Conservation (phyloP, 192 early-diverging fungal species). For the Coemansia sp. region DNA sequence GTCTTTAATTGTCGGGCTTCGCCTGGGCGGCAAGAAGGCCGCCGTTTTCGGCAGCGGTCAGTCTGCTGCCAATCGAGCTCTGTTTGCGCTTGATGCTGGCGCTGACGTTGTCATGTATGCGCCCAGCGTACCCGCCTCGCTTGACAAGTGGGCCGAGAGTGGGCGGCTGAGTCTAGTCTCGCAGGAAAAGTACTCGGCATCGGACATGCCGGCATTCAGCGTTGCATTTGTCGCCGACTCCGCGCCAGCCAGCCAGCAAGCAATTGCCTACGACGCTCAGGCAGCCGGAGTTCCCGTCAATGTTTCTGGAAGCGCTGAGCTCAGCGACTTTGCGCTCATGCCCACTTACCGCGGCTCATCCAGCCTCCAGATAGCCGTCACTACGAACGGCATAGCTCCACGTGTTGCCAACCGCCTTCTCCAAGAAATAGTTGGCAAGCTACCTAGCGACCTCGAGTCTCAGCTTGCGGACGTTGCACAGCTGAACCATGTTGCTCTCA, state of each 20-base stretch:
- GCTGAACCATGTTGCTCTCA: constrained; percentile 53
- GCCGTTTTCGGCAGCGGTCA: constrained; percentile 72
- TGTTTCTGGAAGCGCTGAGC: constrained; percentile 69
- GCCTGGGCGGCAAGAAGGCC: constrained; percentile 34
- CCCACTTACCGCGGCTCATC: constrained; percentile 69
- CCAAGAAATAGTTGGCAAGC: constrained; percentile 60
- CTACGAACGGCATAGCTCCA: constrained; percentile 75
- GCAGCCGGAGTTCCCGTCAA: constrained; percentile 74
- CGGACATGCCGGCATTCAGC: constrained; percentile 32
- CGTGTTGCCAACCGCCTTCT: constrained; percentile 68
- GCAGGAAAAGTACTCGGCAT: constrained; percentile 7
- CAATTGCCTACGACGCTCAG: constrained; percentile 38
- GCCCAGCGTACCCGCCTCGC: constrained; percentile 26
- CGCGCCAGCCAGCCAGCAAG: constrained; percentile 43
- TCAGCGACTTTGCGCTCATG: constrained; percentile 86
- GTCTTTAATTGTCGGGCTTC: constrained; percentile 52
- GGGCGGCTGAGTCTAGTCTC: constrained; percentile 23
- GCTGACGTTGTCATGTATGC: constrained; percentile 66
- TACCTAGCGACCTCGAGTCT: constrained; percentile 64
- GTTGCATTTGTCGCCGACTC: constrained; percentile 45
- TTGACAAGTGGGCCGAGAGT: constrained; percentile 38
- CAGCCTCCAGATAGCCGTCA: constrained; percentile 77
- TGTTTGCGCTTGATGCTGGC: constrained; percentile 71
- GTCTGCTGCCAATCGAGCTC: constrained; percentile 67
- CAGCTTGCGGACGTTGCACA: constrained; percentile 64